Evolutionary conservation across 805 yeast species (phyloP), one percentile per base, ranked within the genome.

Genomic region (Yarrowia yakushimensis): DNA sequence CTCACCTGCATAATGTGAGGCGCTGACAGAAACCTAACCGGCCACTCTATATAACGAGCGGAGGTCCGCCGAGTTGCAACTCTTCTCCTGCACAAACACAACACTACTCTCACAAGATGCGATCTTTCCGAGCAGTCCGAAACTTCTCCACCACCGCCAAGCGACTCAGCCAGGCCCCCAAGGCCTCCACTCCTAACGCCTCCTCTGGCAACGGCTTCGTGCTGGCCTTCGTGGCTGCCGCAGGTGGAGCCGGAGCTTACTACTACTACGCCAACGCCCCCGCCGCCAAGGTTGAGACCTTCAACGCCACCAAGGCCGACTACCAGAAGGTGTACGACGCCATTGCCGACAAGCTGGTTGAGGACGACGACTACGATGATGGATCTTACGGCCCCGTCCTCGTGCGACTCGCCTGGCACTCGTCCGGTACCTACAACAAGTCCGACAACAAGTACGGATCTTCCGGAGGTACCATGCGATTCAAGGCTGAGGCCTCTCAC

Each of bases 331-430:
- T 90, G 55, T 89, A 89, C 75, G 87, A 88, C 69, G 89, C 81
- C 46, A 88, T 89, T 75, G 96, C 96, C 9, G 69, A 75, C 41
- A 84, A 84, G 68, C 71, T 88, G 23, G 77, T 65, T 8, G 72
- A 69, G 43, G 71, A 64, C n/a, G 69, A 69, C 54, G 70, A 68
- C 30, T 85, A 82, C 70, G 92, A 87, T 68, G 86, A 84, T 66
- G 86, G 88, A 20, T 82, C 85, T 3, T 80, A 84, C 65, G 94
- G 89, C 0, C 96, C 96, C 5, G 82, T 85, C 22, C 74, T 88
- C 45, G 82, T 88, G 18, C 81, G 94, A 69, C 78, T 88, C 54
- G 85, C 94, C 23, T 88, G 94, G 94, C 94, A 88, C 70, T 78
- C 85, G 39, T 82, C 88, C 66, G 94, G 92, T n/a, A 86, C 91